Conservation (phyloP, 371 early-diverging fungal genomes). For the Circinella minor region DNA sequence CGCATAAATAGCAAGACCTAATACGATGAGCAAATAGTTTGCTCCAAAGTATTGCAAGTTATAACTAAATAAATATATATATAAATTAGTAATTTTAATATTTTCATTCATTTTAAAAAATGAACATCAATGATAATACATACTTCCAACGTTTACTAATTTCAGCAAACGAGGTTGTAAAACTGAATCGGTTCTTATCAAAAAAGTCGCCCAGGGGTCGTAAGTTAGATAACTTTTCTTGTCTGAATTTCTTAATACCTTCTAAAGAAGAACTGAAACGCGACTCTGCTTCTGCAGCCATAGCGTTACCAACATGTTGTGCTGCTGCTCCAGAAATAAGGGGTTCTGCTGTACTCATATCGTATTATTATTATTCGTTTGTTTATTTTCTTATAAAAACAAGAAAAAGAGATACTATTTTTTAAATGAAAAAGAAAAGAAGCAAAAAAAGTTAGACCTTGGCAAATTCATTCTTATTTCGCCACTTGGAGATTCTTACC, state of each 20-base stretch:
- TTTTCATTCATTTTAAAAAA: not conserved
- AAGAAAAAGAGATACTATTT: no score
- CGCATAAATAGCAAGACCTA: slow-evolving; percentile 62
- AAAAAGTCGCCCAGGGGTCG: slow-evolving; percentile 67
- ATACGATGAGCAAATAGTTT: slow-evolving; percentile 67
- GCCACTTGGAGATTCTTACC: no score
- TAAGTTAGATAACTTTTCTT: slow-evolving; percentile 50
- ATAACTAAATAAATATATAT: slow-evolving; percentile 39
- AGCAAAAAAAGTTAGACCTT: no score
- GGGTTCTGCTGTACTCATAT: slow-evolving; percentile 13
- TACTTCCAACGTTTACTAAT: slow-evolving; percentile 61
- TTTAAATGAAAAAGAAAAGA: not conserved
- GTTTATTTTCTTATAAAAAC: not conserved
- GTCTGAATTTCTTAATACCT: slow-evolving; percentile 40
- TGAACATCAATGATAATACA: slow-evolving; percentile 14
- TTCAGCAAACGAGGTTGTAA: slow-evolving; percentile 51
- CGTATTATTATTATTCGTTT: not conserved
- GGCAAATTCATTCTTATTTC: no score
- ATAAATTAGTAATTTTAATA: not conserved
- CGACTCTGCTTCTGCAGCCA: slow-evolving; percentile 40
- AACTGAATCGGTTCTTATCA: slow-evolving; percentile 63
- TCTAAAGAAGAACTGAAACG: slow-evolving; percentile 30
- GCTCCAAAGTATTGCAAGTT: slow-evolving; percentile 68
- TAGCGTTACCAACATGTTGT: slow-evolving; percentile 33
- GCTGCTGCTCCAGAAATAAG: slow-evolving; percentile 15